Conservation (phyloP, 768 basidiomycete species). For the Agrocybe praecox region DNA sequence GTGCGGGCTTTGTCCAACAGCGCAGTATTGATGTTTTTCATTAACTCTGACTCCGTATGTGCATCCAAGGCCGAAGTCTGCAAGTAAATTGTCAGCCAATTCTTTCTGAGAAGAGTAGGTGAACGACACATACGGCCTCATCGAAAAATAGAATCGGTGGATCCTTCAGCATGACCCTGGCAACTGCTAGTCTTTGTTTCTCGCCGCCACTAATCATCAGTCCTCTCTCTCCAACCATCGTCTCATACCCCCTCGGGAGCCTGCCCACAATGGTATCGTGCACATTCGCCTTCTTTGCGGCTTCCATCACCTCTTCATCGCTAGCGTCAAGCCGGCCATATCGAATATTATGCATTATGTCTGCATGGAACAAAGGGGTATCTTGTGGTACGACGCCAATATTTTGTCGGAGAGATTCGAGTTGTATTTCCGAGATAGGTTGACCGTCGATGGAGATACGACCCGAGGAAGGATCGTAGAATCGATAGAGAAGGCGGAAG, state of each 20-base stretch:
- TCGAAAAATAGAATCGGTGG: constrained; percentile 98
- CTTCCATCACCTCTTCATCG: constrained; percentile 88
- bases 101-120: constrained; percentile 1
- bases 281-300: constrained; percentile 85
- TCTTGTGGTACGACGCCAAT: constrained; percentile 98
- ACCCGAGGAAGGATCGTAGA: constrained; percentile 86
- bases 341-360: constrained; percentile 93
- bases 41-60: constrained; percentile 92
- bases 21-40: constrained; percentile 87
- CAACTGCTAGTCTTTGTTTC: constrained; percentile 96
- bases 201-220: constrained; percentile 99
- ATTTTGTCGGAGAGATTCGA: constrained; percentile 68
- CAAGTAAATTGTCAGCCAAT: neutral
- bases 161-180: constrained; percentile 89
- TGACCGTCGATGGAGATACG: constrained; percentile 89
- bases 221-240: constrained; percentile 94
- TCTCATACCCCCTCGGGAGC: constrained; percentile 85
- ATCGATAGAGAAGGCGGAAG: constrained; percentile 90
- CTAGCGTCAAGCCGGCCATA: constrained; percentile 88
- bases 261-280: constrained; percentile 76
- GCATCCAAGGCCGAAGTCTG: constrained; percentile 96
- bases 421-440: constrained; percentile 71
- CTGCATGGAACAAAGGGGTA: constrained; percentile 95
- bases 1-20: constrained; percentile 81
- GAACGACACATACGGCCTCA: constrained; percentile 82